Evolutionary conservation across 1,284 basidiomycete genomes (phyloP).

Genomic region (Apiotrichum siamense): DNA sequence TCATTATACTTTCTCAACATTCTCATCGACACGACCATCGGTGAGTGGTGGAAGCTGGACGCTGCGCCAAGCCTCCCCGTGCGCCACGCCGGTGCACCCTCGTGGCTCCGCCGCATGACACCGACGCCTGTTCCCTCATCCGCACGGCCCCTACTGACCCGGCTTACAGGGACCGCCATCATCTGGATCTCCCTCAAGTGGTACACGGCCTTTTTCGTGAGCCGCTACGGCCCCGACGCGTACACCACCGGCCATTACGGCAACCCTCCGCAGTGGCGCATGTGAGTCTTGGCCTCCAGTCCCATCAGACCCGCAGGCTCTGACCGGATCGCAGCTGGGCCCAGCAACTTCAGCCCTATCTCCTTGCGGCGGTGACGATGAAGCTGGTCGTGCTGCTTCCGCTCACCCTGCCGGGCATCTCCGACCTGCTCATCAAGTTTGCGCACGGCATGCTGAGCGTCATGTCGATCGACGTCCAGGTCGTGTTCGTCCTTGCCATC

Average conservation of each 20-base stretch:
- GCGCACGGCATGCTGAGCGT: constrained; percentile 79
- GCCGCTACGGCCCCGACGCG: constrained; percentile 62
- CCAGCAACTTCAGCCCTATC: constrained; percentile 79
- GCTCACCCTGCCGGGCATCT: constrained; percentile 55
- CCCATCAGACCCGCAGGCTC: not conserved
- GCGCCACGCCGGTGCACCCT: not conserved
- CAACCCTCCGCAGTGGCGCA: constrained; percentile 55
- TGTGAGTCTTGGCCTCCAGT: no score
- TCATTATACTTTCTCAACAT: constrained; percentile 92
- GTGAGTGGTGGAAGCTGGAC: constrained; percentile 53
- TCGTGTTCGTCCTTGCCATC: constrained; percentile 84
- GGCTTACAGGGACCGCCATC: constrained; percentile 67
- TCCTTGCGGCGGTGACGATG: constrained; percentile 78
- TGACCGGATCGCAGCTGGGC: constrained; percentile 56
- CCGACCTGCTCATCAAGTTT: constrained; percentile 63
- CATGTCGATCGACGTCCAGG: constrained; percentile 66
- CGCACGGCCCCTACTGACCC: no score
- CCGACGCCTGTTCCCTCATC: no score
- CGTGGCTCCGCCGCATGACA: no score
- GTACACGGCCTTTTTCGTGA: constrained; percentile 62
- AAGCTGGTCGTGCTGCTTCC: constrained; percentile 75
- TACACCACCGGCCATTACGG: constrained; percentile 86
- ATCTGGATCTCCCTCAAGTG: constrained; percentile 73
- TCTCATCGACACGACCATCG: constrained; percentile 86
- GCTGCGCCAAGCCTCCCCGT: not conserved